Evolutionary conservation across 805 yeast genomes (phyloP).

Genomic region (Wickerhamomyces subpelliculosus): DNA sequence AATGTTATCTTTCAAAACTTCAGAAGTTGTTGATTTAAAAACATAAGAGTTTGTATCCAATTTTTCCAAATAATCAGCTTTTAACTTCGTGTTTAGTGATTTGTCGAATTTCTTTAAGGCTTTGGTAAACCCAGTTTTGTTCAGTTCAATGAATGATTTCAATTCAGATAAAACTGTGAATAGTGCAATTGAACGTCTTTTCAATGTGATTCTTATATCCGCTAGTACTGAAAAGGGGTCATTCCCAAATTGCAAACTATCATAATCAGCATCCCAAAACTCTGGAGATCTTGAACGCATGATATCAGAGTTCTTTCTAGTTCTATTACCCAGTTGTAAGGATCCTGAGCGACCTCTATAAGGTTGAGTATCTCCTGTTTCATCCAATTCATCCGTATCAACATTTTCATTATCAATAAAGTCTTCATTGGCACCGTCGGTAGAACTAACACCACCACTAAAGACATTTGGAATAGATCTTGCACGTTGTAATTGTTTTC

Average conservation of each 20-base stretch:
- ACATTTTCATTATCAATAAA: too few relatives aligned
- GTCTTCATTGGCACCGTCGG: too few relatives aligned
- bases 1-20: conserved; percentile 43
- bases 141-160: conserved; percentile 75
- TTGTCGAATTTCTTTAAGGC: conserved; percentile 91
- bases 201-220: conserved; percentile 47
- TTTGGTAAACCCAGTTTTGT: conserved; percentile 83
- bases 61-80: conserved; percentile 46
- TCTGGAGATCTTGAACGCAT: conserved; percentile 19
- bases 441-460: conserved; percentile 25
- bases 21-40: conserved; percentile 44
- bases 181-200: conserved; percentile 54
- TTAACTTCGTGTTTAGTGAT: conserved; percentile 55
- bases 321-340: conserved; percentile 11
- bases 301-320: conserved; percentile 10
- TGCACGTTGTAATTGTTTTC: neutral
- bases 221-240: conserved; percentile 19
- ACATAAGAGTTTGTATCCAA: conserved; percentile 45
- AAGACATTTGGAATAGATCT: conserved; percentile 12
- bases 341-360: conserved; percentile 19
- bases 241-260: conserved; percentile 4
- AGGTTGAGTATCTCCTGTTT: conserved; percentile 1
- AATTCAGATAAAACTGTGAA: conserved; percentile 78
- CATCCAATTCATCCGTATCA: conserved; percentile 4
- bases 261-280: conserved; percentile 19